These are phyloP conservation scores for Gossypium trilobum DNA, from an alignment of 441 rosid species.

Conservation along the genomic window DNA sequence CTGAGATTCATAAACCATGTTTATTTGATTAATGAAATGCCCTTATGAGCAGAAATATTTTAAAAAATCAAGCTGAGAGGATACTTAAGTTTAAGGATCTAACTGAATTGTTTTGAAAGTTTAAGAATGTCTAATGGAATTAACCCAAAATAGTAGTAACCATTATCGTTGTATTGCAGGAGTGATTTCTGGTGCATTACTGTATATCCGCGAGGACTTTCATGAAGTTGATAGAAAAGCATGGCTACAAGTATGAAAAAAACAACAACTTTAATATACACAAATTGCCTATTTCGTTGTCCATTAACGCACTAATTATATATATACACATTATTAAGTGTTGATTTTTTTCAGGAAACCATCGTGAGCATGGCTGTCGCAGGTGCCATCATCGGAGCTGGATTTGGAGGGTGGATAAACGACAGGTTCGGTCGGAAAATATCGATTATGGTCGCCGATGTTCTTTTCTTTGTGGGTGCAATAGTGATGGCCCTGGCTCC, in stretches of 20 bases:
- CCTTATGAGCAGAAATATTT: no score
- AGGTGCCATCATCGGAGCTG: constrained; percentile 84
- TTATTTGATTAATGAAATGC: no score
- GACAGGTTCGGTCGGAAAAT: constrained; percentile 63
- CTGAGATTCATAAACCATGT: no score
- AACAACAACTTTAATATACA: no score
- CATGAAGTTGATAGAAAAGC: background rate
- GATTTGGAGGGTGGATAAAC: constrained; percentile 64
- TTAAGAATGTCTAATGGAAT: no score
- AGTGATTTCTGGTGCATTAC: constrained; percentile 78
- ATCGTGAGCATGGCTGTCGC: constrained; percentile 81
- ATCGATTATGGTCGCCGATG: constrained; percentile 52
- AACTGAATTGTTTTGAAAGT: no score
- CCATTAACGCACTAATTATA: no score
- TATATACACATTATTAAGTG: no score
- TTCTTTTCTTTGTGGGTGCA: constrained; percentile 54
- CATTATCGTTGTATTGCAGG: constrained; percentile 22
- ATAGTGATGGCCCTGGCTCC: constrained; percentile 65
- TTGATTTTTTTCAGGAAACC: constrained; percentile 33
- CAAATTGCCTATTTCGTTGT: background rate
- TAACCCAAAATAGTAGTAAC: background rate
- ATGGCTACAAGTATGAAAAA: background rate
- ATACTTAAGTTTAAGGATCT: no score
- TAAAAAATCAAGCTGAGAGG: no score
- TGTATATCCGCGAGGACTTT: constrained; percentile 61